Conservation (phyloP, 495 filamentous ascomycete species). For the Hyaloscypha finlandica region DNA sequence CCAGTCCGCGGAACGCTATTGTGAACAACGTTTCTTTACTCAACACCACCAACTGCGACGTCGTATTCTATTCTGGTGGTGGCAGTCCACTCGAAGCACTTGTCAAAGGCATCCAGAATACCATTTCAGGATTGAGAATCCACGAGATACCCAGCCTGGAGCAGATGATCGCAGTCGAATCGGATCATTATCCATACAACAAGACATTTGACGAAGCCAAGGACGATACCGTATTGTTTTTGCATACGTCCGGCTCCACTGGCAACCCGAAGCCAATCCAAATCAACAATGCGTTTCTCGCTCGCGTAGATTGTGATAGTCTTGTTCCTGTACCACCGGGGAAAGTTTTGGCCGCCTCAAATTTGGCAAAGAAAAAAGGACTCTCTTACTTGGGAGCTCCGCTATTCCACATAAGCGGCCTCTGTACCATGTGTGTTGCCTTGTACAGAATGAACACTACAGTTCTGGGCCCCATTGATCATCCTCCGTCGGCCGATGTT, state of each 20-base stretch:
- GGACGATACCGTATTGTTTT: slow-evolving; percentile 47
- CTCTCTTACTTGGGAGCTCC: slow-evolving; percentile 6
- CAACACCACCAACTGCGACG: slow-evolving; percentile 42
- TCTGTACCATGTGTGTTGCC: not conserved
- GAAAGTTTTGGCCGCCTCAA: not conserved
- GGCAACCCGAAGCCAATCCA: slow-evolving; percentile 53
- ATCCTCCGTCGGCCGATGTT: not conserved
- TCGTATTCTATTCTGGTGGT: slow-evolving; percentile 28
- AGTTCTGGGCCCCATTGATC: slow-evolving; percentile 4
- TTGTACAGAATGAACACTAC: slow-evolving; percentile 5
- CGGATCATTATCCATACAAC: slow-evolving; percentile 38
- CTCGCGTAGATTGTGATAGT: not conserved
- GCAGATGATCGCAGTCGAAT: slow-evolving; percentile 32
- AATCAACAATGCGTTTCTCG: not conserved
- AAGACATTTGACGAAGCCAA: slow-evolving; percentile 51
- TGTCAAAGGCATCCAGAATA: not conserved
- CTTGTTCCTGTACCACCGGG: not conserved
- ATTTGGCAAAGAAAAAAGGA: not conserved
- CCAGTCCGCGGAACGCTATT: slow-evolving; percentile 47
- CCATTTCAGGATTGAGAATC: slow-evolving; percentile 11
- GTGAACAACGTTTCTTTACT: slow-evolving; percentile 47
- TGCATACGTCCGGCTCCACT: slow-evolving; percentile 66
- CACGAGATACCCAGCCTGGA: slow-evolving; percentile 45
- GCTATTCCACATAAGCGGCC: slow-evolving; percentile 13
- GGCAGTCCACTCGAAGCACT: not conserved